Evolutionary conservation across 768 basidiomycete genomes (phyloP).

Genomic region (Mycena floridula): DNA sequence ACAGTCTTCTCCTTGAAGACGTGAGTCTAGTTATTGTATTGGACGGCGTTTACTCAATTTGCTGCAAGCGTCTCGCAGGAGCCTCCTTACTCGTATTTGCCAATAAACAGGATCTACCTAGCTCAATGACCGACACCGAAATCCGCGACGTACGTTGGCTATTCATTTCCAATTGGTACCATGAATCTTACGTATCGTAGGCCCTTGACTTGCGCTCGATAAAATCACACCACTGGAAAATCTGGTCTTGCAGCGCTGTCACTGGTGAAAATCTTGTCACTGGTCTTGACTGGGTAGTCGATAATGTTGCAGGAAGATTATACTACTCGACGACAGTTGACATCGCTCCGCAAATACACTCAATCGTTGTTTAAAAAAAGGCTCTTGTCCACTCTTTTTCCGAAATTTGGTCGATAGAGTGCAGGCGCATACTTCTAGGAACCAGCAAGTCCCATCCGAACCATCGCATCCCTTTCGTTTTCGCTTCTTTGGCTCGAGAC

Average conservation of each 20-base stretch:
- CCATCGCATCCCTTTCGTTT: no score
- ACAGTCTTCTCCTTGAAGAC: constrained; percentile 84
- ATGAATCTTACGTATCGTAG: constrained; percentile 33
- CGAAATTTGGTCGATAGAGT: no score
- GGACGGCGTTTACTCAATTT: no score
- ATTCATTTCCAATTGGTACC: constrained; percentile 8
- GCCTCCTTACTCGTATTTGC: constrained; percentile 94
- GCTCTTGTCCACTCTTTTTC: no score
- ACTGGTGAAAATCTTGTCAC: constrained; percentile 80
- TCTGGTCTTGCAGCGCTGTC: constrained; percentile 88
- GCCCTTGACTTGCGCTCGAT: constrained; percentile 77
- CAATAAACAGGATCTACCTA: constrained; percentile 94
- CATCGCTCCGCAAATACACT: background rate
- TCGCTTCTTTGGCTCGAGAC: no score
- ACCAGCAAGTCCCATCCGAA: no score
- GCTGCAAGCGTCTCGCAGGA: constrained; percentile 77
- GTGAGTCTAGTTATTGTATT: constrained; percentile 39
- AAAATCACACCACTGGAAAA: constrained; percentile 85
- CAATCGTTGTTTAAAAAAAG: background rate
- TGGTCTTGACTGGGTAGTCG: constrained; percentile 90
- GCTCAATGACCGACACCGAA: constrained; percentile 76
- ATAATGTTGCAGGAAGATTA: constrained; percentile 79
- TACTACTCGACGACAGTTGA: constrained; percentile 58
- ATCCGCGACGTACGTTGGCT: constrained; percentile 67
- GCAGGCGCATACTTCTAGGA: no score